Evolutionary conservation across 2,329 filamentous ascomycete genomes (phyloP).

Genomic region (Aureobasidium lini): DNA sequence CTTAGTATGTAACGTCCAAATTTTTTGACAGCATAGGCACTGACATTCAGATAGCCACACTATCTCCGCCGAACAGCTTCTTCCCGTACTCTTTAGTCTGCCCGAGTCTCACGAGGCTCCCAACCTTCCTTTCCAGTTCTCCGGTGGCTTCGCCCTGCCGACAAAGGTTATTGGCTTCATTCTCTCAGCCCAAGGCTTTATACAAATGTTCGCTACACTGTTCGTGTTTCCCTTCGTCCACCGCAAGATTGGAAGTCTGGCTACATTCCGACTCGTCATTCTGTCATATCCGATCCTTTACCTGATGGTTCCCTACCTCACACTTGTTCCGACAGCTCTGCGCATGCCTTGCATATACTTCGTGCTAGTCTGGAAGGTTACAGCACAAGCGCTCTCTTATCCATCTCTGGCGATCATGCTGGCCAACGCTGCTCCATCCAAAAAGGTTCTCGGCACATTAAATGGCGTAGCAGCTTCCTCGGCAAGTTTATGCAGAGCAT

Average conservation of each 20-base stretch:
- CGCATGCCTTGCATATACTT: slow-evolving; percentile 69
- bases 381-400: slow-evolving; percentile 83
- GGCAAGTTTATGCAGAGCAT: slow-evolving; percentile 78
- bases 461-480: slow-evolving; percentile 89
- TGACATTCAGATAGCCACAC: slow-evolving; percentile 60
- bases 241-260: slow-evolving; percentile 66
- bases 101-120: slow-evolving; percentile 42
- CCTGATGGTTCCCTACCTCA: slow-evolving; percentile 78
- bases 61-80: slow-evolving; percentile 89
- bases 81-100: slow-evolving; percentile 85
- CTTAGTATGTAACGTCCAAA: slow-evolving; percentile 61
- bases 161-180: slow-evolving; percentile 82
- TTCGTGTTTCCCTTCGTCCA: slow-evolving; percentile 76
- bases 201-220: slow-evolving; percentile 81
- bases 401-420: slow-evolving; percentile 84
- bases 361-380: slow-evolving; percentile 84
- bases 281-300: slow-evolving; percentile 83
- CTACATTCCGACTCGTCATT: slow-evolving; percentile 74
- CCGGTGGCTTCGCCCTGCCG: slow-evolving; percentile 74
- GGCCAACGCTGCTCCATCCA: slow-evolving; percentile 78
- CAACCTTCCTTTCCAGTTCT: slow-evolving; percentile 77
- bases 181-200: slow-evolving; percentile 78
- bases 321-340: slow-evolving; percentile 65
- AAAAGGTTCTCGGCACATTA: slow-evolving; percentile 78
- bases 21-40: slow-evolving; percentile 11